Percentiles rank a stretch among this genome's conserved stretches.
Conservation (phyloP, 2,329 filamentous ascomycete species). For the Pestalotiopsis sp. region DNA sequence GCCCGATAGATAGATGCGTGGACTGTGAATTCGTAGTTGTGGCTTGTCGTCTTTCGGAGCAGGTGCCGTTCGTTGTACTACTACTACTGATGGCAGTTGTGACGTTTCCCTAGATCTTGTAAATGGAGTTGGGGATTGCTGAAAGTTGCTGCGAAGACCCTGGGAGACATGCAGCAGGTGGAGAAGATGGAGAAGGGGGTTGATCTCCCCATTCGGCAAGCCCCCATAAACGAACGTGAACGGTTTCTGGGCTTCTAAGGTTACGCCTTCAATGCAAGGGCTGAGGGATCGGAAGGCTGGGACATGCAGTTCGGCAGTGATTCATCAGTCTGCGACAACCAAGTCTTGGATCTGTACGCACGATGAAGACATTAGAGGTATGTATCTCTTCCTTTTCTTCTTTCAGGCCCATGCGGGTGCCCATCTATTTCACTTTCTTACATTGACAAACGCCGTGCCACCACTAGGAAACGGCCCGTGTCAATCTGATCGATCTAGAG, state of each 20-base stretch:
- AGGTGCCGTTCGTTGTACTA: background rate
- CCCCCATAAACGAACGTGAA: background rate
- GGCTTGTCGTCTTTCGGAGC: no score
- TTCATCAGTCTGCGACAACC: background rate
- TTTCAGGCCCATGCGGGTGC: background rate
- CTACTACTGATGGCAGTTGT: background rate
- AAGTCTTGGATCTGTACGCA: background rate
- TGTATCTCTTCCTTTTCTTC: background rate
- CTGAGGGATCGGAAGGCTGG: background rate
- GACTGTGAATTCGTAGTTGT: no score
- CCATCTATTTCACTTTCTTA: background rate
- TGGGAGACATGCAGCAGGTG: slow-evolving; percentile 8
- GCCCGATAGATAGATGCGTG: background rate
- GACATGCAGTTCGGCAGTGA: background rate
- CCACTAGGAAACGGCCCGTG: slow-evolving; percentile 1
- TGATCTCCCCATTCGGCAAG: slow-evolving; percentile 2
- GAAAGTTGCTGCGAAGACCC: slow-evolving; percentile 4
- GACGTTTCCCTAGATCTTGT: background rate
- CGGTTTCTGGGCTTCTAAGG: slow-evolving; percentile 1
- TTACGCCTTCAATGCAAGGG: background rate
- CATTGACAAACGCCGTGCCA: background rate
- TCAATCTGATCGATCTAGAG: slow-evolving; percentile 2
- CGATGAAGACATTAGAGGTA: no score
- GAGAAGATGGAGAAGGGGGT: slow-evolving; percentile 5
- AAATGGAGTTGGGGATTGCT: slow-evolving; percentile 1